Percentiles rank a stretch among this genome's conserved stretches.
Evolutionary conservation across 306 rosid genomes (phyloP).

Genomic region (Medicago lupulina): DNA sequence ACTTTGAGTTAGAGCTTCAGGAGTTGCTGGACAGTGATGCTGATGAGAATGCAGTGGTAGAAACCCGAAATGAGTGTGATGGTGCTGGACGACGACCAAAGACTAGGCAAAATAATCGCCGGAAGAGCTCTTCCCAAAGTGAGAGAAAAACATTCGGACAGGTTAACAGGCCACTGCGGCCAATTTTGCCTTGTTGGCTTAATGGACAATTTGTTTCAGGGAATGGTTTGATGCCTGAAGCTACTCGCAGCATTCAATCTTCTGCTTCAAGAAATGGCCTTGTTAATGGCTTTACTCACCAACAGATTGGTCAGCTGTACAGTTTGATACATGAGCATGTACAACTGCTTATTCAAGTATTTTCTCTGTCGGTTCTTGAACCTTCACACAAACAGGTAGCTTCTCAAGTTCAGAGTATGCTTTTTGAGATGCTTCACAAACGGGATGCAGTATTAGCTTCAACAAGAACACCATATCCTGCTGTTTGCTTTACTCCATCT

Average conservation of each 20-base stretch:
- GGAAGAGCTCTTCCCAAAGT: slow-evolving; percentile 53
- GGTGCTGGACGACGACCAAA: slow-evolving; percentile 78
- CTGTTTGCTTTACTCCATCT: slow-evolving; percentile 66
- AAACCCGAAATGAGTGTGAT: slow-evolving; percentile 50
- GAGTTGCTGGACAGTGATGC: slow-evolving; percentile 89
- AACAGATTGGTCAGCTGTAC: slow-evolving; percentile 85
- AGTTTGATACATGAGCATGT: slow-evolving; percentile 85
- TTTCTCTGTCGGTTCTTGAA: slow-evolving; percentile 74
- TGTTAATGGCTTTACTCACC: slow-evolving; percentile 79
- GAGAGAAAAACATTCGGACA: slow-evolving; percentile 59
- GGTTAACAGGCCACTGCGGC: slow-evolving; percentile 76
- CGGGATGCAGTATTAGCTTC: slow-evolving; percentile 62
- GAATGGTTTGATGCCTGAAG: slow-evolving; percentile 58
- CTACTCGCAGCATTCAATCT: slow-evolving; percentile 48
- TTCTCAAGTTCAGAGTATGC: slow-evolving; percentile 78
- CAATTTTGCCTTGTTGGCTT: slow-evolving; percentile 76
- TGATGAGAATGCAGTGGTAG: slow-evolving; percentile 58
- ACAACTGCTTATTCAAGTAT: slow-evolving; percentile 94
- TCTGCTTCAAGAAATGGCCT: slow-evolving; percentile 56
- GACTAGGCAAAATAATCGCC: slow-evolving; percentile 82
- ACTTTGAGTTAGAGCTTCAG: slow-evolving; percentile 96
- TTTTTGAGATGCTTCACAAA: slow-evolving; percentile 79
- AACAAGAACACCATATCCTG: slow-evolving; percentile 74
- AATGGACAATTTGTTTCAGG: slow-evolving; percentile 55
- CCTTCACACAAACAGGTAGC: slow-evolving; percentile 80